Conservation (phyloP, 192 early-diverging fungal species). For the Linnemannia zychae region DNA sequence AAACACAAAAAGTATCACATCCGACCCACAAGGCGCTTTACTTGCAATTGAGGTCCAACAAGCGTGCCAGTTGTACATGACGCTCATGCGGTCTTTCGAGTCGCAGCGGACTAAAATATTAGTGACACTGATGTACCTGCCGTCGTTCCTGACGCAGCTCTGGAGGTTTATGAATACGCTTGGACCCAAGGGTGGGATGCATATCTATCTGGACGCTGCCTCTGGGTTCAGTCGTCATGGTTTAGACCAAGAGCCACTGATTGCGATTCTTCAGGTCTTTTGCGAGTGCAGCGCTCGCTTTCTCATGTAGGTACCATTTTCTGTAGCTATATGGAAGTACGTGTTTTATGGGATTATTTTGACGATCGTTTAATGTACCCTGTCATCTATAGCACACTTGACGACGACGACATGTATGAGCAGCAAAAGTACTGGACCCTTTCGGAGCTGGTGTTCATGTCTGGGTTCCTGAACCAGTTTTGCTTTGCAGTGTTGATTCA, state of each 20-base stretch:
- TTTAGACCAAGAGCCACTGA: slow-evolving; percentile 67
- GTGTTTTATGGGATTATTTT: not conserved
- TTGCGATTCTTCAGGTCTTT: slow-evolving; percentile 72
- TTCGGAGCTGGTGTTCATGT: slow-evolving; percentile 62
- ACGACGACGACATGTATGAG: slow-evolving; percentile 76
- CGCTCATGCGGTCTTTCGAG: slow-evolving; percentile 53
- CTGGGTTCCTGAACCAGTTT: slow-evolving; percentile 74
- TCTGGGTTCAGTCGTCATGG: slow-evolving; percentile 49
- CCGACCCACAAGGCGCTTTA: slow-evolving; percentile 34
- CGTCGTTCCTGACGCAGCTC: slow-evolving; percentile 64
- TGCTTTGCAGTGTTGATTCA: slow-evolving; percentile 69
- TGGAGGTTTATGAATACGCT: slow-evolving; percentile 71
- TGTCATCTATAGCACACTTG: slow-evolving; percentile 59
- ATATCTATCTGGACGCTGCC: slow-evolving; percentile 70
- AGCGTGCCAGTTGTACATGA: slow-evolving; percentile 58
- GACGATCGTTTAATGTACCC: not conserved
- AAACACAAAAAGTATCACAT: not conserved
- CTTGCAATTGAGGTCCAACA: slow-evolving; percentile 62
- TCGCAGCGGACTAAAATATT: slow-evolving; percentile 63
- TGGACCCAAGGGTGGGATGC: slow-evolving; percentile 69
- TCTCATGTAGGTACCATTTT: slow-evolving; percentile 64
- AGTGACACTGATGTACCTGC: slow-evolving; percentile 65
- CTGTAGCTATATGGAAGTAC: not conserved
- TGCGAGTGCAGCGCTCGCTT: slow-evolving; percentile 70
- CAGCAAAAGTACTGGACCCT: slow-evolving; percentile 68